Evolutionary conservation across 768 basidiomycete genomes (phyloP), one percentile per base, ranked within the genome.

Genomic region (Botryobasidium botryosum): DNA sequence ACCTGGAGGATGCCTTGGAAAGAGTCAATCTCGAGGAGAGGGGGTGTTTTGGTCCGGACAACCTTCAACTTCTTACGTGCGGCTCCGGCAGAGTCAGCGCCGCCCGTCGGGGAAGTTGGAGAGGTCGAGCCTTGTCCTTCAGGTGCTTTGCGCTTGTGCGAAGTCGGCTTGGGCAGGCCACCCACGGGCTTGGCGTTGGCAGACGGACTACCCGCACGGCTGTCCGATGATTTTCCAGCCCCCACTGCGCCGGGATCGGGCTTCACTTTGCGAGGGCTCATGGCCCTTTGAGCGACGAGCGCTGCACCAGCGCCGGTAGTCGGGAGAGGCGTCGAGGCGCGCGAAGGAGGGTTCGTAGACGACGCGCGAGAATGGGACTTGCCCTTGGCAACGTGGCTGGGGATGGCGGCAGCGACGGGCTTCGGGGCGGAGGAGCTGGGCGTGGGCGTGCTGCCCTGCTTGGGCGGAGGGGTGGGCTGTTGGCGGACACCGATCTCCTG

Each of bases 231-330:
- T 31, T 35, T 17, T 28, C 43, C 12, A 18, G 43, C 12, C 27
- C 46, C 6, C 8, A 36, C 50, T 28, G 60, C 57, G 8, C 68
- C 50, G 18, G 33, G 40, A 52, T 73, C 78, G 6, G 63, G 62
- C 57, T 79, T 82, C 3, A 73, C 71, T 7, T 61, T 65, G 53
- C 81, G 83, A 3, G 84, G 85, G 50, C 82, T 85, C 1, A 83
- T 86, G 3, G 85, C 85, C 15, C 85, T 75, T 61, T 79, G 80
- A 2, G 85, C 85, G 13, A 90, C 72, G 20, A 82, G 56, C 2
- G 78, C 76, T 51, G 77, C 66, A 24, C 67, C 65, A 6, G 74
- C 63, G 3, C 68, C 61, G 33, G 70, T 61, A 50, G 25, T 27
- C 59, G 51, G 4, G 65, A 50, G 50, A 56, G 57, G 53, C 56